Evolutionary conservation across 1,139 yeast genomes (phyloP).

Genomic region (Candida anutae): DNA sequence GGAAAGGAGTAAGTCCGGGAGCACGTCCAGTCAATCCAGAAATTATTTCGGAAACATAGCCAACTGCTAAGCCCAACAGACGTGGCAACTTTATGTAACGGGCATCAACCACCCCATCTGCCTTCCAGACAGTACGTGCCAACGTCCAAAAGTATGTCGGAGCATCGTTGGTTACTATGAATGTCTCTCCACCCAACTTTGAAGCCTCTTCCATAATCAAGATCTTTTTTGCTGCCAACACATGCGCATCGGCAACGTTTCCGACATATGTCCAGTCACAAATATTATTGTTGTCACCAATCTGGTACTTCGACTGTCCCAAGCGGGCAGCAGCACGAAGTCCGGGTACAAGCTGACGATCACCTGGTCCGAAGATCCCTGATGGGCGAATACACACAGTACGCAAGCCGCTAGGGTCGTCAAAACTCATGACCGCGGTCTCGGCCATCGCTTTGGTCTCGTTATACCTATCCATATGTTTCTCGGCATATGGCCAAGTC

Average conservation of each 20-base stretch:
- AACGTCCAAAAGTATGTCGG: constrained; percentile 97
- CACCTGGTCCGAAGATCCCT: constrained; percentile 98
- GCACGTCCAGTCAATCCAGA: constrained; percentile 69
- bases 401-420: constrained; percentile 46
- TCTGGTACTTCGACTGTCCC: constrained; percentile 87
- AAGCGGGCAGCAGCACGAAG: constrained; percentile 72
- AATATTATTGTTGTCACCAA: constrained; percentile 87
- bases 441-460: constrained; percentile 94
- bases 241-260: constrained; percentile 97
- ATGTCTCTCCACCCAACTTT: constrained; percentile 73
- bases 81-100: constrained; percentile 62
- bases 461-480: constrained; percentile 95
- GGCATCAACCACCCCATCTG: constrained; percentile 77
- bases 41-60: constrained; percentile 69
- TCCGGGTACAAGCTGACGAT: constrained; percentile 93
- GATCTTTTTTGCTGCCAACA: constrained; percentile 77
- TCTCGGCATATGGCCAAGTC: constrained; percentile 83
- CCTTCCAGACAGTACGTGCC: constrained; percentile 95
- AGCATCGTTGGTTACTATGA: constrained; percentile 86
- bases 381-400: constrained; percentile 94
- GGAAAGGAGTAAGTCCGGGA: constrained; percentile 92
- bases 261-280: constrained; percentile 99
- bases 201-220: constrained; percentile 33
- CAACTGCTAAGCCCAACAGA: constrained; percentile 69
- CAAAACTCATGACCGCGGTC: constrained; percentile 65